A percentile compares a stretch with the other conserved stretches of the same genome.
phyloP scores from a whole-genome alignment of 2,329 filamentous ascomycete genomes.

The Colletotrichum sp. region DNA sequence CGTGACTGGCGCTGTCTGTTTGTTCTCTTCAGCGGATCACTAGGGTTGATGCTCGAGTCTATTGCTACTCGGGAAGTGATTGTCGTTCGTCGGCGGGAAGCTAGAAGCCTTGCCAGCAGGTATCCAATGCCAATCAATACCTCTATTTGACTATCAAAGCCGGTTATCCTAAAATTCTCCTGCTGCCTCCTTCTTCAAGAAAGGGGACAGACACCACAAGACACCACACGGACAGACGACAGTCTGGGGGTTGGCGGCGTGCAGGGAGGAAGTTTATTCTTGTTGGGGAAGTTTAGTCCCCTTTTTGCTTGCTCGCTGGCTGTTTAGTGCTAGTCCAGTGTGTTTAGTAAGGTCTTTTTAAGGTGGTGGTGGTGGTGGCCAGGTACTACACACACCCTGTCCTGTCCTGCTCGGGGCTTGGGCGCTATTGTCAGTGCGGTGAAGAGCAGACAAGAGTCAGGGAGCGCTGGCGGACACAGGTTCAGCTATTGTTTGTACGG shows the following conservation, averaged over 20 bases:
- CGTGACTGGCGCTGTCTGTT: not conserved
- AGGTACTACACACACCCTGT: not conserved
- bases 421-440: not conserved
- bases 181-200: not conserved
- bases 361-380: not conserved
- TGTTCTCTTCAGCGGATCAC: no score
- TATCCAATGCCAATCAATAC: not conserved
- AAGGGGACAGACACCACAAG: not conserved
- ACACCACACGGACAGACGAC: not conserved
- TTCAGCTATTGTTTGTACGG: not conserved
- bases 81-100: not conserved
- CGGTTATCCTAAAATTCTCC: not conserved
- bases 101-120: not conserved
- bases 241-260: not conserved
- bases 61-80: not conserved
- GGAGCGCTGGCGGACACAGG: not conserved
- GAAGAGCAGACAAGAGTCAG: not conserved
- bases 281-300: constrained; percentile 12
- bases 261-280: constrained; percentile 9
- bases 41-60: not conserved
- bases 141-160: not conserved
- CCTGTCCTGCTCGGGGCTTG: not conserved
- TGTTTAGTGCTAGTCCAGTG: not conserved
- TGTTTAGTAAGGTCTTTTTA: not conserved
- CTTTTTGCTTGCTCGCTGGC: not conserved